Evolutionary conservation across 805 yeast species (phyloP), one percentile per base, ranked within the genome.

Genomic region (Kodamaea leandrae): DNA sequence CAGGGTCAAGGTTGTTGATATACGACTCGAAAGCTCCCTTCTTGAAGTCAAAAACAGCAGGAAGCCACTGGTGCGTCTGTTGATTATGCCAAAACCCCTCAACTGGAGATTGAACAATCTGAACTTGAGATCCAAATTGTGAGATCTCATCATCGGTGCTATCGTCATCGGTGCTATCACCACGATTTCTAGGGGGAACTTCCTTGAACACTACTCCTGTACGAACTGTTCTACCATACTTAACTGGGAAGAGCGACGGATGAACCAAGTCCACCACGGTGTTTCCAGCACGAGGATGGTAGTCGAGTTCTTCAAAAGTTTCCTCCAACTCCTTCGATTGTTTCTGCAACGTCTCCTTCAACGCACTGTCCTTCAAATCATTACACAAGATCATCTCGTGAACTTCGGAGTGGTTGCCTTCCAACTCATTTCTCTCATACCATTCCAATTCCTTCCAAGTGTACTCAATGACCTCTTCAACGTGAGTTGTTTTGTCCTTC

Each of bases 1-100:
- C 36, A 13, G 73, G 72, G 36, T 69, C 67, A 40, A 69, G 53
- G 43, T 68, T 69, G 49, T 69, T 69, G 45, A 69, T 69, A 45
- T 68, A 69, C 2, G 73, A 66, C 2, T 29, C 34, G 33, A 66
- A 48, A 12, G 42, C 39, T 4, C 21, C 39, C 1, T 30, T 19
- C 4, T 29, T 24, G 17, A 20, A n/a, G 20, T 21, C 21, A 44
- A 52, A 36, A n/a, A 33, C 16, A 4, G 50, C 39, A 2, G 52
- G 53, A n/a, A 50, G 33, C 53, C 53, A 50, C 29, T 50, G 53
- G 41, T 33, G 48, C 4, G 23, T 35, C 19, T 34, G n/a, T n/a
- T 13, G 17, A 50, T 47, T 7, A 42, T 32, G 2, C 51, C 53
- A 19, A 13, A 41, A 18, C 29, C 15, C n/a, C n/a, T n/a, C n/a